phyloP scores from a whole-genome alignment of 805 yeast species.

The Saturnispora mendoncae region DNA sequence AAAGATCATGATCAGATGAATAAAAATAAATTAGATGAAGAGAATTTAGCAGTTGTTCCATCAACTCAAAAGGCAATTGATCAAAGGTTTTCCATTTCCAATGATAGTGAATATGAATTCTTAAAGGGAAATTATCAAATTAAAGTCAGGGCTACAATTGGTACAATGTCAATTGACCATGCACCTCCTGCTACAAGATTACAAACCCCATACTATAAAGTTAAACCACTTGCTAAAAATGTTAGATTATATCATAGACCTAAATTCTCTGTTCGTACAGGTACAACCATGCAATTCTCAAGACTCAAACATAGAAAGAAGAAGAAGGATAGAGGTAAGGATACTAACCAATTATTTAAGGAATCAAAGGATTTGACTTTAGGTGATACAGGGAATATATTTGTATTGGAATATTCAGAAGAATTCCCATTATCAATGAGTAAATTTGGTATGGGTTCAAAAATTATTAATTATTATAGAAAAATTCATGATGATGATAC shows the following conservation, averaged over 20 bases:
- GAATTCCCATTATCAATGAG: slow-evolving; percentile 76
- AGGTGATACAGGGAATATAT: slow-evolving; percentile 73
- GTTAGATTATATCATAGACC: slow-evolving; percentile 77
- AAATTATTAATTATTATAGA: slow-evolving; percentile 85
- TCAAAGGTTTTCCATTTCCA: slow-evolving; percentile 71
- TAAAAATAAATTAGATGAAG: slow-evolving; percentile 7
- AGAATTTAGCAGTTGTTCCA: slow-evolving; percentile 35
- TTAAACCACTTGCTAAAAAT: slow-evolving; percentile 55
- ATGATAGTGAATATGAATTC: slow-evolving; percentile 78
- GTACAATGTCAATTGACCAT: slow-evolving; percentile 86
- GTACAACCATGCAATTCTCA: slow-evolving; percentile 65
- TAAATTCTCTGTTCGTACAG: slow-evolving; percentile 65
- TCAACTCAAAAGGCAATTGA: slow-evolving; percentile 45
- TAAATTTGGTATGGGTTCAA: slow-evolving; percentile 93
- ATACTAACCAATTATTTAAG: slow-evolving; percentile 63
- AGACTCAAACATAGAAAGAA: slow-evolving; percentile 71
- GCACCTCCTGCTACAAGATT: slow-evolving; percentile 77
- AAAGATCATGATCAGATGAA: slow-evolving; percentile 19
- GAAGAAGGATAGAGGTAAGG: slow-evolving; percentile 83
- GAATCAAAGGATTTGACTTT: slow-evolving; percentile 67
- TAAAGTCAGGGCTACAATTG: slow-evolving; percentile 85
- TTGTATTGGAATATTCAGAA: slow-evolving; percentile 83
- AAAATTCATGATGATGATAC: slow-evolving; percentile 74
- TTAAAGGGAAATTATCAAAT: slow-evolving; percentile 81
- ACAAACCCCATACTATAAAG: slow-evolving; percentile 88